phyloP scores from a whole-genome alignment of 2,329 filamentous ascomycete genomes.

The Sclerotinia borealis region DNA sequence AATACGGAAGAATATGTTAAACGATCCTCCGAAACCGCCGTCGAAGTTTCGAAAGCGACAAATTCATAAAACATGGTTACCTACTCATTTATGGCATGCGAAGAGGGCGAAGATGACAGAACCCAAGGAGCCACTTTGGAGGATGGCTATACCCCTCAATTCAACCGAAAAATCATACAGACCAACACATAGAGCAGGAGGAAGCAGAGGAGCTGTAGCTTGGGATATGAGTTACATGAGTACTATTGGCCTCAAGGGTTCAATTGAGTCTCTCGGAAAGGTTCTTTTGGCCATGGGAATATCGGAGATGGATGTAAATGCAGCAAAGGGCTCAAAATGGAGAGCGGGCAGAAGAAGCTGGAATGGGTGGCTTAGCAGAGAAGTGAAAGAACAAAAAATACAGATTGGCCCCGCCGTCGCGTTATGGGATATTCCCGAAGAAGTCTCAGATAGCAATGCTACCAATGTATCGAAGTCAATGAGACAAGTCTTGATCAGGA shows the following conservation, averaged over 20 bases:
- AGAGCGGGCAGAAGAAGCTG: conserved; percentile 52
- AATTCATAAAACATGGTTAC: conserved; percentile 84
- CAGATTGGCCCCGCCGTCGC: conserved; percentile 67
- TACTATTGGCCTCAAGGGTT: conserved; percentile 72
- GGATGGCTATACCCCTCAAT: conserved; percentile 77
- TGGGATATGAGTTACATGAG: conserved; percentile 97
- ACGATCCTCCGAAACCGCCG: conserved; percentile 54
- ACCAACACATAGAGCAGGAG: conserved; percentile 74
- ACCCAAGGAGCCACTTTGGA: conserved; percentile 76
- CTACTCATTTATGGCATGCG: conserved; percentile 89
- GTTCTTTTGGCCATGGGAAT: conserved; percentile 63
- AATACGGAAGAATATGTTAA: conserved; percentile 63
- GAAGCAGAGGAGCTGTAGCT: conserved; percentile 68
- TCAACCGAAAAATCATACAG: conserved; percentile 88
- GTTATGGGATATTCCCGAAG: conserved; percentile 56
- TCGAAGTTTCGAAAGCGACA: conserved; percentile 80
- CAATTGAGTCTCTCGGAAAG: conserved; percentile 54
- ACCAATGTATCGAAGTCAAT: conserved; percentile 32
- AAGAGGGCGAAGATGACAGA: conserved; percentile 87
- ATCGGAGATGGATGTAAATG: conserved; percentile 54
- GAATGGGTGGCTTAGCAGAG: conserved; percentile 52
- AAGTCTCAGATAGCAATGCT: conserved; percentile 19
- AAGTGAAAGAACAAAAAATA: conserved; percentile 45
- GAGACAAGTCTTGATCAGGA: conserved; percentile 57
- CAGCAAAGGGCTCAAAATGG: conserved; percentile 64